These are phyloP conservation scores for Adansonia rubrostipa DNA, from an alignment of 441 rosid genomes.

Conservation along the genomic window DNA sequence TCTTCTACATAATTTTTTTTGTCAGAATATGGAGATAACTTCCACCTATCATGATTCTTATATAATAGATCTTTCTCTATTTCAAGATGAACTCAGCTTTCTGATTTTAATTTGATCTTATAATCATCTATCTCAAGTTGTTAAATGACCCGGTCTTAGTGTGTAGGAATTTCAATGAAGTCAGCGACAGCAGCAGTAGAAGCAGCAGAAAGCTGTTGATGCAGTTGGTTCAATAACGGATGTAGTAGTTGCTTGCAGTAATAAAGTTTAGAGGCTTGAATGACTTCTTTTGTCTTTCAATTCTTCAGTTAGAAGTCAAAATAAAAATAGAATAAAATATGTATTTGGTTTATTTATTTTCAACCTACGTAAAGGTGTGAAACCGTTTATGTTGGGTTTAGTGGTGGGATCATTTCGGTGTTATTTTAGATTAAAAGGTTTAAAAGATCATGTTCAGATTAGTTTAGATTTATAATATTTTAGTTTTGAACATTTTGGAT, in stretches of 20 bases:
- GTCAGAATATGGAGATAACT: too few species aligned
- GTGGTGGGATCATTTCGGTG: too few species aligned
- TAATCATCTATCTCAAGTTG: neutral
- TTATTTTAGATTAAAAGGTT: too few species aligned
- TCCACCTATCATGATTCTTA: too few species aligned
- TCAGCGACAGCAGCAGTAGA: neutral
- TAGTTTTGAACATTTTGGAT: too few species aligned
- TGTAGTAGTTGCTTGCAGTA: neutral
- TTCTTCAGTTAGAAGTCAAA: neutral
- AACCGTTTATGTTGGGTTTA: too few species aligned
- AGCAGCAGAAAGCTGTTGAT: neutral
- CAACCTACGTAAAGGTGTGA: neutral
- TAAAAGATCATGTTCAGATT: too few species aligned
- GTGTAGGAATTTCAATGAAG: neutral
- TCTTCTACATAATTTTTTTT: neutral
- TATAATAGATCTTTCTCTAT: too few species aligned
- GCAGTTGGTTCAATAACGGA: neutral
- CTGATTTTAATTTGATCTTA: neutral
- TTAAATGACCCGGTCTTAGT: neutral
- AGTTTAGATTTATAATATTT: too few species aligned
- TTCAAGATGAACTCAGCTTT: neutral
- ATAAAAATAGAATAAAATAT: too few species aligned
- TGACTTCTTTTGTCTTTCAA: neutral
- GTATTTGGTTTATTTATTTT: neutral
- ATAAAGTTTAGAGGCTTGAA: neutral